These are phyloP conservation scores for Solanum pimpinellifolium DNA, from an alignment of 257 asterid species.

Conservation along the genomic window DNA sequence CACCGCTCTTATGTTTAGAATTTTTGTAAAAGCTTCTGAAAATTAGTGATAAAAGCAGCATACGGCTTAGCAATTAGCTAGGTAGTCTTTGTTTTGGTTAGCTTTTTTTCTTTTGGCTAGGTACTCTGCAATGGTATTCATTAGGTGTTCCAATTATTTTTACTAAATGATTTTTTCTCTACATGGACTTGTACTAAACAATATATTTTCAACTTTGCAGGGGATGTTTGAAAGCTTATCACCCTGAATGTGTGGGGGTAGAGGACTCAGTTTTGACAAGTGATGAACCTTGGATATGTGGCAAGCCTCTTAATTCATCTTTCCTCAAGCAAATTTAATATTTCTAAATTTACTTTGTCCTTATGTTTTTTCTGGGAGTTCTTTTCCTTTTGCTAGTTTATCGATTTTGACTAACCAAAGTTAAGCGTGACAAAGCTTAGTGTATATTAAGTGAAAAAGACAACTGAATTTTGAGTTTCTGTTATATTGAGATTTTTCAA, in stretches of 20 bases:
- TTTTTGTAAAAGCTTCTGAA: neutral
- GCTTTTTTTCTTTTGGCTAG: neutral
- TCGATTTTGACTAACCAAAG: neutral
- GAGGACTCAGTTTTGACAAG: constrained; percentile 28
- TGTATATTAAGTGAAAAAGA: neutral
- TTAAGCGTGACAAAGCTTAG: neutral
- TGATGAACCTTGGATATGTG: constrained; percentile 36
- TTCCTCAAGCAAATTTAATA: neutral
- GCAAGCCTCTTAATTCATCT: constrained; percentile 29
- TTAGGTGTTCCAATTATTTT: neutral
- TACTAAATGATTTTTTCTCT: neutral
- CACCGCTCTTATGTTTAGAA: neutral
- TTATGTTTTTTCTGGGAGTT: neutral
- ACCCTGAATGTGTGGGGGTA: constrained; percentile 45
- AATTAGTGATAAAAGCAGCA: neutral
- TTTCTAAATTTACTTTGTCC: neutral
- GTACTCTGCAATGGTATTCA: neutral
- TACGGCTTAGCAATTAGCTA: neutral
- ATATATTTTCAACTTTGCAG: constrained; percentile 26
- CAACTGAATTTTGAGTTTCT: neutral
- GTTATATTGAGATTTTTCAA: neutral
- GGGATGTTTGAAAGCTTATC: constrained; percentile 65
- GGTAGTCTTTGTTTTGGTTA: neutral
- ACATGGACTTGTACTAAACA: neutral
- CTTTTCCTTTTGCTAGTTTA: neutral